phyloP scores from a whole-genome alignment of 1,284 basidiomycete genomes.

The Trametes hirsuta region DNA sequence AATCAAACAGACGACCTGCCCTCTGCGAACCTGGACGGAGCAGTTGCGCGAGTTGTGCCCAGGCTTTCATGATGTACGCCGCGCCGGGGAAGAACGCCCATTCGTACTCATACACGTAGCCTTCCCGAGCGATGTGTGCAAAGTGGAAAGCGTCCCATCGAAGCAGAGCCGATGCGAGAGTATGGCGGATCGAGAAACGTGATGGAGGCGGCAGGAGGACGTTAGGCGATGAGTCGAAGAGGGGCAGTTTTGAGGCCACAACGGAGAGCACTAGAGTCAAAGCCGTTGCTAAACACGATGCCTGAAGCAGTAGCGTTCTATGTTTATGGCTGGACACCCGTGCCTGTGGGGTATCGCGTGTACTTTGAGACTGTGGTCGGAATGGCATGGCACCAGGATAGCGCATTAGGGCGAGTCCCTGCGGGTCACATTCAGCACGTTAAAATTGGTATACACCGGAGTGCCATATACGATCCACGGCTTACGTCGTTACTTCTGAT shows the following conservation, averaged over 20 bases:
- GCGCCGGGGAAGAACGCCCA: constrained; percentile 88
- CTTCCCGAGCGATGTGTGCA: constrained; percentile 60
- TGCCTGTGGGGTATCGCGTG: no score
- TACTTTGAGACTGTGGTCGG: no score
- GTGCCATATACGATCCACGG: no score
- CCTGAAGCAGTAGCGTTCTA: neutral
- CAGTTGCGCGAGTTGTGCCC: constrained; percentile 27
- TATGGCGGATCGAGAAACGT: constrained; percentile 7
- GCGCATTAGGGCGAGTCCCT: no score
- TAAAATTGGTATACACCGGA: no score
- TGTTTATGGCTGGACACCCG: neutral
- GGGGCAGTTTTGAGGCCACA: constrained; percentile 35
- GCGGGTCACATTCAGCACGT: no score
- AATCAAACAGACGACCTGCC: neutral
- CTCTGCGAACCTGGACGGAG: neutral
- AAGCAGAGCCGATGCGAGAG: constrained; percentile 44
- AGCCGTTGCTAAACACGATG: constrained; percentile 3
- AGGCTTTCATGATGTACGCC: constrained; percentile 55
- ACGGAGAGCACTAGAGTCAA: constrained; percentile 32
- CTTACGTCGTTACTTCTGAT: no score
- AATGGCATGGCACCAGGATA: no score
- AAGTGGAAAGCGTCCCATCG: constrained; percentile 95
- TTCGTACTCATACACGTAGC: constrained; percentile 81
- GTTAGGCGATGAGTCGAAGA: constrained; percentile 52
- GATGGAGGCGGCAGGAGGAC: constrained; percentile 31